Evolutionary conservation across 2,329 filamentous ascomycete genomes (phyloP).

Genomic region (Beauveria asiatica): DNA sequence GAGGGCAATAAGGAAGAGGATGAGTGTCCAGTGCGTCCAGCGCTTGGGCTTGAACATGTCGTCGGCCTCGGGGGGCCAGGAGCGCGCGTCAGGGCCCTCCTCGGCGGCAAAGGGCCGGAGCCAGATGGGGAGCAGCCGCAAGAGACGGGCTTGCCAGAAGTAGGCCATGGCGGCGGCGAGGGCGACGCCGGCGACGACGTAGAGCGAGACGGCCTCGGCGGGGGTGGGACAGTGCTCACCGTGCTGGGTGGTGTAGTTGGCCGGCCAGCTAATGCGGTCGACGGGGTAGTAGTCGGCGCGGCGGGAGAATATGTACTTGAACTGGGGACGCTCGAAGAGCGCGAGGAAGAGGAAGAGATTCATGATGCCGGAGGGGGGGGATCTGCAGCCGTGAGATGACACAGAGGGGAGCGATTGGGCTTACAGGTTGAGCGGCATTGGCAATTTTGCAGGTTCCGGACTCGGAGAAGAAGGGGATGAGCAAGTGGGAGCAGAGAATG

Average conservation of each 20-base stretch:
- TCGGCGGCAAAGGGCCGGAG: constrained; percentile 36
- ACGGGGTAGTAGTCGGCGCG: background rate
- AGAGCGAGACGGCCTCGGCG: constrained; percentile 15
- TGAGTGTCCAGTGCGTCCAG: constrained; percentile 33
- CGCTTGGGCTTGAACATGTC: constrained; percentile 17
- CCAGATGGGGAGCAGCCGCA: constrained; percentile 30
- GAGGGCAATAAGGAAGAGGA: constrained; percentile 19
- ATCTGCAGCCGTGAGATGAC: background rate
- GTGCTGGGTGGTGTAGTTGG: background rate
- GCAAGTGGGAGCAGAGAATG: background rate
- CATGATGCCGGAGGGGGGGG: background rate
- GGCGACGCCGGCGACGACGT: constrained; percentile 19
- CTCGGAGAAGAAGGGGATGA: background rate
- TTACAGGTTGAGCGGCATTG: background rate
- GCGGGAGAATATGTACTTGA: background rate
- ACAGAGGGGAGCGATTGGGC: background rate
- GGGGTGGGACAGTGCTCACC: background rate
- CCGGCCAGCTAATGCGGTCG: background rate
- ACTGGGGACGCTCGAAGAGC: background rate
- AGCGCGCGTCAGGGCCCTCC: constrained; percentile 14
- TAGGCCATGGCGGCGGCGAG: constrained; percentile 23
- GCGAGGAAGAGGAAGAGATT: background rate
- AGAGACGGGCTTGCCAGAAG: constrained; percentile 18
- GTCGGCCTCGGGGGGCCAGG: background rate
- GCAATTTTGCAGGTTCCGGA: background rate